Evolutionary conservation across 306 rosid genomes (phyloP).

Genomic region (Quillaja saponaria): DNA sequence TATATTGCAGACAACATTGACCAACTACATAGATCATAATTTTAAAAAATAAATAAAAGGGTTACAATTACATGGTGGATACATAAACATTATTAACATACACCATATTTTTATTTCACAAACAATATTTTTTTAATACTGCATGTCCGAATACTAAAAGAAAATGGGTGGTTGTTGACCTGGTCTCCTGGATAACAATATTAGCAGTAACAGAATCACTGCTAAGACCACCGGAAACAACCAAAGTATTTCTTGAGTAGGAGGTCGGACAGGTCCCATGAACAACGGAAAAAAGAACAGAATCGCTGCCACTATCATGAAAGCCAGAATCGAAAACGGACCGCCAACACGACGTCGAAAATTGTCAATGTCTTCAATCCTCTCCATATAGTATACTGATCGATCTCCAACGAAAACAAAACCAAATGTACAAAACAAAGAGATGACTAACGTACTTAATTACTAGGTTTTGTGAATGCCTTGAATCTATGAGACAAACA

Average conservation of each 20-base stretch:
- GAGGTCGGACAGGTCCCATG: conserved; percentile 29
- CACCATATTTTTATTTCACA: too few relatives aligned
- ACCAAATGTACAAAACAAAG: not conserved
- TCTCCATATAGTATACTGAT: not conserved
- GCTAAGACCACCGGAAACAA: conserved; percentile 1
- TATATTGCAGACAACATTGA: too few relatives aligned
- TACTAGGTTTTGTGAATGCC: too few relatives aligned
- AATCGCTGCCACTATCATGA: conserved; percentile 20
- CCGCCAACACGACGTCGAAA: not conserved
- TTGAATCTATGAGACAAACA: not conserved
- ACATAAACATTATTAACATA: too few relatives aligned
- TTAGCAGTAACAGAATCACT: conserved; percentile 5
- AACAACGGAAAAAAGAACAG: conserved; percentile 22
- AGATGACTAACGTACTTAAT: not conserved
- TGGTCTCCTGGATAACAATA: too few relatives aligned
- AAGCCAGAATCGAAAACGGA: not conserved
- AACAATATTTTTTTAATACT: too few relatives aligned
- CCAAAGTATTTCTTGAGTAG: conserved; percentile 5
- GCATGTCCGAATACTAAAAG: too few relatives aligned
- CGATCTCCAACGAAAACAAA: not conserved
- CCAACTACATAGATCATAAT: too few relatives aligned
- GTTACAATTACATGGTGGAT: too few relatives aligned
- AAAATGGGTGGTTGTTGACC: too few relatives aligned
- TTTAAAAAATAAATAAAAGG: too few relatives aligned
- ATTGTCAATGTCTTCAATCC: too few relatives aligned